Base-by-base conservation (phyloP, 768 basidiomycete genomes). In the Rhodotorula toruloides region DNA sequence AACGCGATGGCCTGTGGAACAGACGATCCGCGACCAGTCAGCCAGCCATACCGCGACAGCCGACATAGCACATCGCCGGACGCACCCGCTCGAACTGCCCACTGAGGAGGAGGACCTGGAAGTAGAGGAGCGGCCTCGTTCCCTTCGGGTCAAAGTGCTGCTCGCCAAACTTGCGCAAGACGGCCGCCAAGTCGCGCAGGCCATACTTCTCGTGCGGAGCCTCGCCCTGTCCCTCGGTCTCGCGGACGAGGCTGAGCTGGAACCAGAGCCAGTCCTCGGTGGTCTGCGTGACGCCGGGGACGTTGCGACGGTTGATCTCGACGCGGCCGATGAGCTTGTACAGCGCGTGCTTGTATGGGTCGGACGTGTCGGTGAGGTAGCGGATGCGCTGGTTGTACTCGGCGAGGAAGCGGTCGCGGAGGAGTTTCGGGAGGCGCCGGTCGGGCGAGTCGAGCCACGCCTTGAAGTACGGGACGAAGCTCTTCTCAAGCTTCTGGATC, bases 181-280 rank as follows among this genome's bases (percentile, higher is more conserved):
- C 65, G 31, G 67, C 74, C 2, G 72, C 77, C 22, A 79, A 66
- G 42, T 78, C 78, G 34, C 72, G 68, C 21, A 80, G 70, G 42
- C 76, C 76, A 78, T 65, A 88, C 83, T 70, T 90, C 85, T 80
- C 78, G 29, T 60, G 66, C 52, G 64, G 54, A 32, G 60, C 61
- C 49, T 65, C 61, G 63, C 39, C 90, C 70, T 89, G 89, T 49
- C 85, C 84, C 17, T 88, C 78, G 13, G 90, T 77, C 60, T 96
- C 90, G 1, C 88, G 81, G 11, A 79, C 89, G 84, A 97, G 88
- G 2, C 87, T 83, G 21, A 98, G 82, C 79, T 99, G 93, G 81
- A 93, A 87, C 94, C 94, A 99, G 42, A 97, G 81, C 94, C 94
- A 99, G 77, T 99, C 96, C 76, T 97, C 96, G 4, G 90, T 92